A percentile compares a stretch with the other conserved stretches of the same genome.
Conservation (phyloP, 106 monocot genomes). For the Dendrobium officinale region DNA sequence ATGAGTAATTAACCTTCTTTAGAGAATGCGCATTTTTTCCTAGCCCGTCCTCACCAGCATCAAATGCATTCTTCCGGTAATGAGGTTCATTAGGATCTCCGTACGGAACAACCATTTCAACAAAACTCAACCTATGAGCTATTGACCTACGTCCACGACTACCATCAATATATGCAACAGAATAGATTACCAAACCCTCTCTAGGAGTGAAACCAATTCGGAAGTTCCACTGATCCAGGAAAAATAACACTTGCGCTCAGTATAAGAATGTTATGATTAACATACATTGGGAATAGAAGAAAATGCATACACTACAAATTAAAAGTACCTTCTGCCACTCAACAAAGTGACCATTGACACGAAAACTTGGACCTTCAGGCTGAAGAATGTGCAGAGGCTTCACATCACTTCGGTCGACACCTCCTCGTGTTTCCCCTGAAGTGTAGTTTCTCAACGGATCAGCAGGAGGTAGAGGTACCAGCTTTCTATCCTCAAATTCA, state of each 20-base stretch:
- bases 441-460: slow-evolving; percentile 92
- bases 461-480: slow-evolving; percentile 81
- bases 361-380: slow-evolving; percentile 91
- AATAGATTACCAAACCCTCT: slow-evolving; percentile 84
- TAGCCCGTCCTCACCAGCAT: slow-evolving; percentile 91
- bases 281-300: slow-evolving; percentile 1
- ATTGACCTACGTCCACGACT: slow-evolving; percentile 77
- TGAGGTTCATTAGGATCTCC: slow-evolving; percentile 96
- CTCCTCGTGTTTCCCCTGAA: slow-evolving; percentile 84
- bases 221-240: slow-evolving; percentile 75
- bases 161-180: slow-evolving; percentile 87
- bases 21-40: slow-evolving; percentile 93
- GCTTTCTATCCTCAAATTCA: slow-evolving; percentile 84
- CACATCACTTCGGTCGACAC: slow-evolving; percentile 83
- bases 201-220: slow-evolving; percentile 89
- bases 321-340: slow-evolving; percentile 86
- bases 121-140: slow-evolving; percentile 85
- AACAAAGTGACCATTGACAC: slow-evolving; percentile 73
- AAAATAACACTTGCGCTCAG: slow-evolving; percentile 3
- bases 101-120: slow-evolving; percentile 96
- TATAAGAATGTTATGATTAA: neutral
- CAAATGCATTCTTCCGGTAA: slow-evolving; percentile 91
- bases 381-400: slow-evolving; percentile 80
- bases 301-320: neutral
- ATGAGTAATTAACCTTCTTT: slow-evolving; percentile 45